Base-by-base conservation (phyloP, 257 asterid species). In the Rhazya stricta region DNA sequence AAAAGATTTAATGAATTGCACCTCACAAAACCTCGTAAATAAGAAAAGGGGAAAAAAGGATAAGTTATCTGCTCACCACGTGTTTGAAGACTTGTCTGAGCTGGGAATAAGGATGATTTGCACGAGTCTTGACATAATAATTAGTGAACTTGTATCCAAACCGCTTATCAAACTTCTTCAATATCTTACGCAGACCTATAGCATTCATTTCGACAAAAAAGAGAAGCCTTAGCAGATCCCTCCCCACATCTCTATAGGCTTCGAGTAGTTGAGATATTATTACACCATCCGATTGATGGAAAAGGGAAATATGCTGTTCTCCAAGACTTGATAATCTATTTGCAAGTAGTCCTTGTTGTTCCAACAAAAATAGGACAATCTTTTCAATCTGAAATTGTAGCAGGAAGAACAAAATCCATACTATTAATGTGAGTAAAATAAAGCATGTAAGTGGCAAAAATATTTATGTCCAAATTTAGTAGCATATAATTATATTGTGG, bases 51-150 rank as follows among this genome's bases (percentile, higher is more conserved):
- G 0, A 62, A 32, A 16, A 5, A 0, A 32, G 4, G 9, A 53
- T 18, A 53, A 4, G 29, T 0, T 37, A 36, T 45, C 45, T 21
- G 56, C 30, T 57, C 89, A 95, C 99, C 97, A 95, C 99, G 79
- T 95, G 99, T 89, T 92, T 95, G 86, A 95, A 92, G 42, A 95
- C 93, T 84, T 92, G 97, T 88, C 86, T 96, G 79, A 95, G 99
- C 79, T 92, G 99, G 77, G 99, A 95, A 86, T 92, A 95, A 72
- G 99, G 99, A 83, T 95, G 98, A 85, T 93, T 92, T 57, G 97
- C 96, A 78, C 99, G 97, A 75, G 99, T 92, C 82, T 90, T 92
- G 75, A 94, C 97, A 73, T 94, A 94, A 83, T 94, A 90, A 83
- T 91, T 91, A 32, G 97, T 94, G 89, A 94, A 94, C 77, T 83